Conservation (phyloP, 768 basidiomycete genomes). For the Boletus pseudo-olivaceus region DNA sequence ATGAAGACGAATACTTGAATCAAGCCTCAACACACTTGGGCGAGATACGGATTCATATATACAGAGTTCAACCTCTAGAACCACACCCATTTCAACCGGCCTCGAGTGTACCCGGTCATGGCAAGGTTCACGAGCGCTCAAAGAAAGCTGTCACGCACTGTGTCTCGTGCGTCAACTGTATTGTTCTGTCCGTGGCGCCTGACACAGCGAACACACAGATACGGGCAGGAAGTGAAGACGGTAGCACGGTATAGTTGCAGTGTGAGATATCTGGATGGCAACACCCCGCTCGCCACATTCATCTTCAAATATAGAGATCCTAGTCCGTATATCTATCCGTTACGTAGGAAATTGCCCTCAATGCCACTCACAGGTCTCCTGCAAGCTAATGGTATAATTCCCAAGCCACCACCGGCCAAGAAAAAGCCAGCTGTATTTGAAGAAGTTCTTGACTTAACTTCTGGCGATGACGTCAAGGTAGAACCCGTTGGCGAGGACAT, state of each 20-base stretch:
- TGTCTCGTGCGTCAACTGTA: slow-evolving; percentile 20
- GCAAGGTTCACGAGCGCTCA: slow-evolving; percentile 29
- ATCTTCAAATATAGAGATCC: slow-evolving; percentile 30
- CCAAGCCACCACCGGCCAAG: slow-evolving; percentile 6
- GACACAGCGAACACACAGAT: slow-evolving; percentile 14
- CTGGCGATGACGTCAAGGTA: slow-evolving; percentile 3
- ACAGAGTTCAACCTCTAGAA: neutral
- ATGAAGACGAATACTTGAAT: slow-evolving; percentile 25
- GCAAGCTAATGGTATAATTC: slow-evolving; percentile 27
- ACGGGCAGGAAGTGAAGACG: slow-evolving; percentile 17
- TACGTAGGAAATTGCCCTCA: neutral
- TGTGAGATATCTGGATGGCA: slow-evolving; percentile 10
- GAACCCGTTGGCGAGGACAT: slow-evolving; percentile 7
- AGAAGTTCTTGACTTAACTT: slow-evolving; percentile 25
- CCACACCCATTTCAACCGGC: rapidly evolving
- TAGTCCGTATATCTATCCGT: slow-evolving; percentile 13
- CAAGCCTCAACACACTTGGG: slow-evolving; percentile 17
- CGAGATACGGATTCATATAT: slow-evolving; percentile 17
- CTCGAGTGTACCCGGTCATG: neutral
- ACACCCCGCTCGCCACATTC: slow-evolving; percentile 23
- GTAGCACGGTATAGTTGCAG: neutral
- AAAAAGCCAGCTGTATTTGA: neutral
- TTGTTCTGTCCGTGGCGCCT: neutral
- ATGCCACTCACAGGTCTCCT: slow-evolving; percentile 19
- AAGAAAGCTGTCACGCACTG: slow-evolving; percentile 32